phyloP scores from a whole-genome alignment of 148 eudicot genomes.

The Cornus suecica region DNA sequence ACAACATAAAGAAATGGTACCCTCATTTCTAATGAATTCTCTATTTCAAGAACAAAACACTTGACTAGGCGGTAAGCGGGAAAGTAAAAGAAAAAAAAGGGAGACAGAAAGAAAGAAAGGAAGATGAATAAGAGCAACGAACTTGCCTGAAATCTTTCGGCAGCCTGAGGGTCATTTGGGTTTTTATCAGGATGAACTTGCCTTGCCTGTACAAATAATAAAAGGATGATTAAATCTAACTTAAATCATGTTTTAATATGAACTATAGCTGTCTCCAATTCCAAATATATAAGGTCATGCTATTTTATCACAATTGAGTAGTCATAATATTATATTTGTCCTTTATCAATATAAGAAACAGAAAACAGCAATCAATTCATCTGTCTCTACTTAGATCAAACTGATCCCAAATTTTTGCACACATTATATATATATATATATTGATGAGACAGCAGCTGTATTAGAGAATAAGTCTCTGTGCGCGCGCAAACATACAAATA shows the following conservation, averaged over 20 bases:
- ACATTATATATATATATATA: too few relatives aligned
- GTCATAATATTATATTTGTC: background rate
- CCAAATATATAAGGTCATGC: background rate
- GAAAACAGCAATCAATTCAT: background rate
- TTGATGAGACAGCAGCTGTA: too few relatives aligned
- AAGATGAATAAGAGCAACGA: background rate
- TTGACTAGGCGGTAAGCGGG: background rate
- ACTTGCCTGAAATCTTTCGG: constrained; percentile 88
- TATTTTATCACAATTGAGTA: background rate
- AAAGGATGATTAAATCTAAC: background rate
- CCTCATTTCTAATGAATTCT: background rate
- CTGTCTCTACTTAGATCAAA: too few relatives aligned
- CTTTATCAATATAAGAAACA: too few relatives aligned
- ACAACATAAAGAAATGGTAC: background rate
- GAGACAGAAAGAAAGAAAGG: background rate
- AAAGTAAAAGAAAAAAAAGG: background rate
- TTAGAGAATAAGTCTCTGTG: too few relatives aligned
- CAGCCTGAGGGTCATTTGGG: constrained; percentile 87
- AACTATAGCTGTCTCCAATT: background rate
- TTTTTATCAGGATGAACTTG: constrained; percentile 96
- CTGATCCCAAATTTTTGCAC: too few relatives aligned
- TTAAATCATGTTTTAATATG: background rate
- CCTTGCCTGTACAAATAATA: constrained; percentile 53
- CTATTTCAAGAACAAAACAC: background rate
- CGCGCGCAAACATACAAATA: too few relatives aligned